Conservation (phyloP, 495 filamentous ascomycete species). For the Hypoxylon lienhwacheense region DNA sequence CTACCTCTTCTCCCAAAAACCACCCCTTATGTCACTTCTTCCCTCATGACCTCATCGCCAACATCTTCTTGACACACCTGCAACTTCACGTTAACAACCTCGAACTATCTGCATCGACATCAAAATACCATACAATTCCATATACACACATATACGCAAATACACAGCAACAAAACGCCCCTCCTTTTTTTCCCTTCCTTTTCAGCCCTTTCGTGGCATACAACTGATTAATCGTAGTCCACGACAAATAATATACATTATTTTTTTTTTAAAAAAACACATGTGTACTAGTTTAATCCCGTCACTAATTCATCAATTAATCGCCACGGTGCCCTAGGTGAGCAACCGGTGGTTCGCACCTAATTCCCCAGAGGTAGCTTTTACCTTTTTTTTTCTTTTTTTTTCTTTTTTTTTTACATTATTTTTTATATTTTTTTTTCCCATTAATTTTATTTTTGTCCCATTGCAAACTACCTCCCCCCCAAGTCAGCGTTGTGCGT, state of each 20-base stretch:
- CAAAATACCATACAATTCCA: no score
- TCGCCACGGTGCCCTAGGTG: conserved; percentile 32
- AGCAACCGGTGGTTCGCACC: conserved; percentile 18
- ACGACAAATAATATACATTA: no score
- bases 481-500: conserved; percentile 38
- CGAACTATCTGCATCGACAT: conserved; percentile 25
- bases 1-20: conserved; percentile 42
- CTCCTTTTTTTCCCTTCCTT: no score
- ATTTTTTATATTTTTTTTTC: conserved; percentile 33
- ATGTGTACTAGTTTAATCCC: conserved; percentile 20
- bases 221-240: no score
- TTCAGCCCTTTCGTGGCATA: no score
- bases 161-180: neutral
- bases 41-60: conserved; percentile 46
- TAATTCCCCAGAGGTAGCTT: conserved; percentile 37
- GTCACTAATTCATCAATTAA: conserved; percentile 36
- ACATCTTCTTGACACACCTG: conserved; percentile 35
- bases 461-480: conserved; percentile 37
- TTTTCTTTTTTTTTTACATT: conserved; percentile 31
- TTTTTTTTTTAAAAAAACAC: no score
- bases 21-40: conserved; percentile 47
- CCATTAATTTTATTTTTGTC: conserved; percentile 23
- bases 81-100: conserved; percentile 34
- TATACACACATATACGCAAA: conserved; percentile 18
- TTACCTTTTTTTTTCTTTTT: conserved; percentile 26